Evolutionary conservation across 441 rosid species (phyloP).

Genomic region (Corymbia citriodora): DNA sequence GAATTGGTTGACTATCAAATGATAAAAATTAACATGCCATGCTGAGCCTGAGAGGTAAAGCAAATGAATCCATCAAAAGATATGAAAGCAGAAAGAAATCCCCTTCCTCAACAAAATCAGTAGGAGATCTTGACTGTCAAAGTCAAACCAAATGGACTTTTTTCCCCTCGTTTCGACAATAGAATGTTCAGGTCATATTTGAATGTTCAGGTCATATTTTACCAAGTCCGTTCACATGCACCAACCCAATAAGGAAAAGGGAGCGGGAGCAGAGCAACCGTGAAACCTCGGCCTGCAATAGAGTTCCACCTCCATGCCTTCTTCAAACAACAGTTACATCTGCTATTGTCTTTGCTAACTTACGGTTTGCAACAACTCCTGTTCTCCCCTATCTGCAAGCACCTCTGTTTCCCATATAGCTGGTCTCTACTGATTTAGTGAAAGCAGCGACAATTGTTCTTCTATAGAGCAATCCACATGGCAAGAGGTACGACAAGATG

Average conservation of each 20-base stretch:
- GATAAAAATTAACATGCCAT: not conserved
- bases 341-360: not conserved
- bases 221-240: not conserved
- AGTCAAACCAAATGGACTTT: not conserved
- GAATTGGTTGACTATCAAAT: not conserved
- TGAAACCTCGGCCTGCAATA: not conserved
- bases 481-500: constrained; percentile 64
- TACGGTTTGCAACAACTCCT: not conserved
- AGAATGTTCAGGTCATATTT: not conserved
- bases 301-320: not conserved
- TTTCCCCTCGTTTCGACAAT: not conserved
- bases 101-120: not conserved
- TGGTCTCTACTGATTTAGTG: constrained; percentile 15
- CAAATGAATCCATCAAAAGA: not conserved
- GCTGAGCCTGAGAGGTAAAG: not conserved
- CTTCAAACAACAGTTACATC: not conserved
- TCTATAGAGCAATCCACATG: constrained; percentile 83
- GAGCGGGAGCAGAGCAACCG: not conserved
- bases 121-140: not conserved
- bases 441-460: constrained; percentile 61
- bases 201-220: not conserved
- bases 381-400: not conserved
- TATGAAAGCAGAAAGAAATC: not conserved
- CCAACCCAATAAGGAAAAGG: not conserved
- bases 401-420: not conserved